phyloP scores from a whole-genome alignment of 225 moss, liverwort and hornwort genomes.

The Climacium dendroides region DNA sequence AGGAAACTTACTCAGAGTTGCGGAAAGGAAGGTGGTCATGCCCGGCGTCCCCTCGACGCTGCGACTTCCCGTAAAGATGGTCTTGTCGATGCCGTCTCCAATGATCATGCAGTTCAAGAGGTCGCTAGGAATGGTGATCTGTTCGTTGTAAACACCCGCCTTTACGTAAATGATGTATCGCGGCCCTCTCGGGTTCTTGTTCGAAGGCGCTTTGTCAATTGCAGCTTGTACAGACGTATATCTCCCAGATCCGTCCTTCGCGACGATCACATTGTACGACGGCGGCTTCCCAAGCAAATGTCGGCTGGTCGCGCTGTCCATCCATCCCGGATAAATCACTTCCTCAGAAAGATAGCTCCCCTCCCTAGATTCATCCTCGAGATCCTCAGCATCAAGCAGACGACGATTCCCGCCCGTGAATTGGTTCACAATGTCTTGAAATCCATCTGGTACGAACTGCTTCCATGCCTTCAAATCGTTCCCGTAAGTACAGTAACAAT shows the following conservation, averaged over 20 bases:
- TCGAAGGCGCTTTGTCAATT: conserved; percentile 18
- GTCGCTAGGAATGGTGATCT: conserved; percentile 24
- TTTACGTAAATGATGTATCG: conserved; percentile 56
- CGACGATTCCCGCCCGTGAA: not conserved
- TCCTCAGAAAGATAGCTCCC: not conserved
- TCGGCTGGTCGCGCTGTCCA: conserved; percentile 5
- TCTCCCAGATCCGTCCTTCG: conserved; percentile 35
- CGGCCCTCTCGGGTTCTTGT: not conserved
- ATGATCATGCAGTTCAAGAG: conserved; percentile 20
- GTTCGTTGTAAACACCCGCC: conserved; percentile 51
- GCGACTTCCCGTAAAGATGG: conserved; percentile 36
- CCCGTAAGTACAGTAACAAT: conserved; percentile 4
- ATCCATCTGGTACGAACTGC: not conserved
- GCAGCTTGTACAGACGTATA: conserved; percentile 34
- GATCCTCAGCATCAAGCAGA: not conserved
- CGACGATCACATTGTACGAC: conserved; percentile 18
- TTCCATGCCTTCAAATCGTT: not conserved
- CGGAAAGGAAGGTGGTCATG: conserved; percentile 48
- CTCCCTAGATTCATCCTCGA: not conserved
- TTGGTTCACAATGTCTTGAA: not conserved
- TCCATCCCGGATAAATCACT: conserved; percentile 7
- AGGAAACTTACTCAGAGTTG: conserved; percentile 34
- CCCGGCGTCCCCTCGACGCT: conserved; percentile 8
- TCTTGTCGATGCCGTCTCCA: conserved; percentile 44
- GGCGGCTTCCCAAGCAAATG: conserved; percentile 4